Percentiles rank a stretch among this genome's conserved stretches.
These are phyloP conservation scores for Neoboletus magnificus DNA, from an alignment of 768 basidiomycete species.

Conservation along the genomic window DNA sequence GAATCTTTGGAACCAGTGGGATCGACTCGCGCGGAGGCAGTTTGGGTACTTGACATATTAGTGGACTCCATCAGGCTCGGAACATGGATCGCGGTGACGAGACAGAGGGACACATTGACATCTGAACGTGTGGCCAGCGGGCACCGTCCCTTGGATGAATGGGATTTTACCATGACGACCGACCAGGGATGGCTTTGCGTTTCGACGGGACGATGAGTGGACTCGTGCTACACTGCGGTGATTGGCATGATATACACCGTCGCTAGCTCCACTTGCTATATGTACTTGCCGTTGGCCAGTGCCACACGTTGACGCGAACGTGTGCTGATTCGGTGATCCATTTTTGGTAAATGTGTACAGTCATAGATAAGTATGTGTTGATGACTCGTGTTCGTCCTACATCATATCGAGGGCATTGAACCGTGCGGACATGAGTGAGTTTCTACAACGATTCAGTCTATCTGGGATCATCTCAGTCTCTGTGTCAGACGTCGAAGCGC, in stretches of 20 bases:
- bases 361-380: background rate
- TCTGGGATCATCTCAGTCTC: background rate
- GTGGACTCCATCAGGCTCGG: background rate
- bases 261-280: background rate
- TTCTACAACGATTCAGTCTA: fast-evolving
- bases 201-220: background rate
- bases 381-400: background rate
- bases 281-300: too few species aligned
- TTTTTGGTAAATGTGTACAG: background rate
- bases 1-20: background rate
- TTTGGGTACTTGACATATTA: background rate
- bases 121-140: background rate
- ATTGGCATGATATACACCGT: background rate
- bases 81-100: background rate
- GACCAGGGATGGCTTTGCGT: background rate
- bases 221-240: background rate
- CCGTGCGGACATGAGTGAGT: slow-evolving; percentile 25
- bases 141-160: background rate
- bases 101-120: background rate
- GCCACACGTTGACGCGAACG: too few species aligned
- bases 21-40: background rate
- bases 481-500: slow-evolving; percentile 59
- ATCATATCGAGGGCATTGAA: background rate
- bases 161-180: background rate
- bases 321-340: background rate